These are phyloP conservation scores for Populus hybrid DNA, from an alignment of 441 rosid species.

Conservation along the genomic window DNA sequence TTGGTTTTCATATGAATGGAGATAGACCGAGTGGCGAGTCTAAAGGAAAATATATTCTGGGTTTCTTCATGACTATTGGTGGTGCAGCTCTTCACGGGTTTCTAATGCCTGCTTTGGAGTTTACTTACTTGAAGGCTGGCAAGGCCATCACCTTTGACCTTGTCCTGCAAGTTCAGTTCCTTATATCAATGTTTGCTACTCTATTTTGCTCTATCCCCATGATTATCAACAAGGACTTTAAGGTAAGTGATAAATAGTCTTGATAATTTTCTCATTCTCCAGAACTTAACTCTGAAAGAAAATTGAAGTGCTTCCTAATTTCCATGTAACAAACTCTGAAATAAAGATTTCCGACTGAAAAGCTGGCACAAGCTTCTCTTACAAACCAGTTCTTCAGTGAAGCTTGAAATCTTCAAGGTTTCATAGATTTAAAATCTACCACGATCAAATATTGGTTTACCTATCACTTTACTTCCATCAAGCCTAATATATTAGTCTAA, in stretches of 20 bases:
- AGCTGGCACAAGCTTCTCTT: neutral
- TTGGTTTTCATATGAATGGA: conserved; percentile 12
- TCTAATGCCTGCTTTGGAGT: conserved; percentile 18
- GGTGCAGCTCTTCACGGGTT: conserved; percentile 26
- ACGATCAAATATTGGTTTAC: neutral
- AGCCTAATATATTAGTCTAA: neutral
- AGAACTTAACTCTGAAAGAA: neutral
- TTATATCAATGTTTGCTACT: conserved; percentile 21
- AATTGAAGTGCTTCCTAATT: neutral
- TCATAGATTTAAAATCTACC: neutral
- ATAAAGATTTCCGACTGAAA: neutral
- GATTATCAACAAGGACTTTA: conserved; percentile 21
- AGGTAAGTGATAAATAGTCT: conserved; percentile 1
- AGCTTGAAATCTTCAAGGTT: neutral
- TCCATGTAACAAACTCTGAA: neutral
- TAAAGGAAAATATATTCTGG: conserved; percentile 11
- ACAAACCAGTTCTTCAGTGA: neutral
- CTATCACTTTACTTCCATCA: neutral
- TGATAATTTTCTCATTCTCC: neutral
- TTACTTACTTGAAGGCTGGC: conserved; percentile 12
- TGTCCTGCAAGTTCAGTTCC: conserved; percentile 25
- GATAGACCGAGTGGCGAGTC: conserved; percentile 17
- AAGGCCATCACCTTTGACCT: conserved; percentile 16
- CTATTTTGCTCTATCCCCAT: conserved; percentile 16
- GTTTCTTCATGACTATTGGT: conserved; percentile 17